These are phyloP conservation scores for Tuber brumale DNA, from an alignment of 495 filamentous ascomycete species.

Conservation along the genomic window DNA sequence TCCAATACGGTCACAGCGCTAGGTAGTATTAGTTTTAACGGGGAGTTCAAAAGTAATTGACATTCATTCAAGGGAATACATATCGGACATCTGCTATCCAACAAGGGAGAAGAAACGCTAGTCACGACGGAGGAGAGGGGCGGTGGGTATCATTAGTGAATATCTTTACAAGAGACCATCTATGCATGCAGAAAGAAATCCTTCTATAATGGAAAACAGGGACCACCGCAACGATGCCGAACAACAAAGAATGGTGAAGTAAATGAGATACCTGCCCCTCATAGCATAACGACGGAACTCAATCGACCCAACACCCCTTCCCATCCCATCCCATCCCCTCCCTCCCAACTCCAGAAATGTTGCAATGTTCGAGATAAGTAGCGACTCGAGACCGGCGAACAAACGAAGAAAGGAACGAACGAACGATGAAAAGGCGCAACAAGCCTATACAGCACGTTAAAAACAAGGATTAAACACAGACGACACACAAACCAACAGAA, in stretches of 20 bases:
- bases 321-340: not conserved
- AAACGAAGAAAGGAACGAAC: not conserved
- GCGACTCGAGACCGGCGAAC: not conserved
- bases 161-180: not conserved
- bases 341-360: not conserved
- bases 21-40: not conserved
- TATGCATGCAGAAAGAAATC: not conserved
- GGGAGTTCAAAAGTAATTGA: conserved; percentile 1
- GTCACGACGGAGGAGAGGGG: not conserved
- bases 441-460: not conserved
- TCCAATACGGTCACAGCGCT: not conserved
- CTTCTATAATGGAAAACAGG: not conserved
- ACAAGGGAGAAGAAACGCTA: not conserved
- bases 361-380: not conserved
- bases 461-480: not conserved
- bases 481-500: not conserved
- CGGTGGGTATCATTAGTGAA: not conserved
- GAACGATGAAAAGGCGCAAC: not conserved
- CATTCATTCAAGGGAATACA: not conserved
- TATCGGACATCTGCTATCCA: not conserved
- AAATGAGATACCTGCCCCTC: not conserved
- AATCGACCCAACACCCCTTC: not conserved
- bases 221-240: not conserved
- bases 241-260: not conserved
- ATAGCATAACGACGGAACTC: not conserved